A percentile compares a stretch with the other conserved stretches of the same genome.
Conservation (phyloP, 2,329 filamentous ascomycete species). For the Colletotrichum lini region DNA sequence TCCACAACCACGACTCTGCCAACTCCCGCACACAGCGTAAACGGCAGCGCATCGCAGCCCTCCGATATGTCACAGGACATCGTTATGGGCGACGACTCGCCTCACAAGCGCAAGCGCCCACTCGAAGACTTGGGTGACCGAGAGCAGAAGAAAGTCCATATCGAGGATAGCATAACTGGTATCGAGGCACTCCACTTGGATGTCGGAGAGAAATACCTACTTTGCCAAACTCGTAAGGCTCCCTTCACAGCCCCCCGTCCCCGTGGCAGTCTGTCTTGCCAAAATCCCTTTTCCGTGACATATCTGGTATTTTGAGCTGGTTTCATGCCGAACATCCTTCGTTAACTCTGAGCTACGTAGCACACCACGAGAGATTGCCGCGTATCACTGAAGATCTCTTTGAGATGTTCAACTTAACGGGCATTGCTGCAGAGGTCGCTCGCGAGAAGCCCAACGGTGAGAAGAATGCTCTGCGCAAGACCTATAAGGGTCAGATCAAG, state of each 20-base stretch:
- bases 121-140: conserved; percentile 70
- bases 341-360: conserved; percentile 64
- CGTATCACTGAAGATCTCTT: conserved; percentile 71
- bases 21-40: conserved; percentile 75
- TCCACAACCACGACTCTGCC: conserved; percentile 69
- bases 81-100: conserved; percentile 65
- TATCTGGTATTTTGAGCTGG: conserved; percentile 37
- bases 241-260: conserved; percentile 56
- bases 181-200: conserved; percentile 77
- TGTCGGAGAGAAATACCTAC: conserved; percentile 77
- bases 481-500: conserved; percentile 79
- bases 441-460: conserved; percentile 75
- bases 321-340: conserved; percentile 51
- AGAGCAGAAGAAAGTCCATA: conserved; percentile 73
- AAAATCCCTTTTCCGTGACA: conserved; percentile 12
- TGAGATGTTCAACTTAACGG: conserved; percentile 68
- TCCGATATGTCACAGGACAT: conserved; percentile 60
- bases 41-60: conserved; percentile 64
- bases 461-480: conserved; percentile 77
- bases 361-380: conserved; percentile 64
- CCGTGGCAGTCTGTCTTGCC: conserved; percentile 40
- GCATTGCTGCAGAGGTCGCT: conserved; percentile 73
- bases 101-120: conserved; percentile 74
- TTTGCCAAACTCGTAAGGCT: conserved; percentile 78
- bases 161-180: conserved; percentile 72